Percentiles rank a stretch among this genome's conserved stretches.
Conservation (phyloP, 257 asterid genomes). For the Verbascum thapsus region DNA sequence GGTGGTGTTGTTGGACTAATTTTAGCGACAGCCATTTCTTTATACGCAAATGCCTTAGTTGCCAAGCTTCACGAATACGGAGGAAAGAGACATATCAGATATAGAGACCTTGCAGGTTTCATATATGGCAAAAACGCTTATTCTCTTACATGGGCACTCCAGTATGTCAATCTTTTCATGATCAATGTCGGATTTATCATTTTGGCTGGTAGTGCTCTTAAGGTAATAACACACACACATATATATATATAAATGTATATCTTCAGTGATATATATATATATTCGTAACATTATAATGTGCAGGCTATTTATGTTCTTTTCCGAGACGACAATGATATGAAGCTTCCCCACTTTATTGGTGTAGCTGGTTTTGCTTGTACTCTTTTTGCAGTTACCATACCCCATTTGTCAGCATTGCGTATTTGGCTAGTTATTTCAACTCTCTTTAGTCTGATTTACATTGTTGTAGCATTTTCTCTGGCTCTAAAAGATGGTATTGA, state of each 20-base stretch:
- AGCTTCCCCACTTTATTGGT: conserved; percentile 76
- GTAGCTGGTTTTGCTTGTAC: conserved; percentile 75
- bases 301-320: conserved; percentile 83
- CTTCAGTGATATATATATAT: no score
- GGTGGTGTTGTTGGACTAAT: conserved; percentile 92
- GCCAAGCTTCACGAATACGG: conserved; percentile 94
- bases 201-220: conserved; percentile 82
- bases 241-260: no score
- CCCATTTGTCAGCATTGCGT: conserved; percentile 87
- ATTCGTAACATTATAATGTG: no score
- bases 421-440: conserved; percentile 82
- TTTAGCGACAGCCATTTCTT: conserved; percentile 65
- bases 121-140: conserved; percentile 83
- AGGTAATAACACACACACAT: no score
- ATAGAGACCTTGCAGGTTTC: conserved; percentile 91
- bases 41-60: conserved; percentile 78
- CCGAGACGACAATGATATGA: conserved; percentile 55
- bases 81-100: conserved; percentile 93
- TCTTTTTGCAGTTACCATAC: conserved; percentile 74
- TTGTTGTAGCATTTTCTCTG: conserved; percentile 56
- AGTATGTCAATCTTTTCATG: conserved; percentile 89
- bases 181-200: conserved; percentile 82
- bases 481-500: conserved; percentile 74
- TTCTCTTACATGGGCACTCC: conserved; percentile 78
- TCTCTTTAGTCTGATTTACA: conserved; percentile 67